These are phyloP conservation scores for Pneumocystis jirovecii DNA, from an alignment of 1,139 yeast species.

Conservation along the genomic window DNA sequence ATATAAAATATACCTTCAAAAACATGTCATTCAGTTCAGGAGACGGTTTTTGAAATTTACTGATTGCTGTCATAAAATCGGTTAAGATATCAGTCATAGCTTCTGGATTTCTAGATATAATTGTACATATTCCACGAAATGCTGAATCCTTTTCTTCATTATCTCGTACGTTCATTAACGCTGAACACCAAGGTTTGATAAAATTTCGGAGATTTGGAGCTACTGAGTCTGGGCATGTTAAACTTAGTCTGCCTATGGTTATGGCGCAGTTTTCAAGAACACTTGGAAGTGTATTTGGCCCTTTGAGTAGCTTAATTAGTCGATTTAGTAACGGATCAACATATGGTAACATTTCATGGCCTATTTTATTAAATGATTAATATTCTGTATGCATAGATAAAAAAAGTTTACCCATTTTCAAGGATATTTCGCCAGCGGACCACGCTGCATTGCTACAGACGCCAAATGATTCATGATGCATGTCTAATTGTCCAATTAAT, in stretches of 20 bases:
- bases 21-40: conserved; percentile 23
- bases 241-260: conserved; percentile 79
- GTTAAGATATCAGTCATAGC: conserved; percentile 42
- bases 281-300: conserved; percentile 31
- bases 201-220: conserved; percentile 45
- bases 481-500: conserved; percentile 47
- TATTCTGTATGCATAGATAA: not conserved
- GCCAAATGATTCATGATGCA: conserved; percentile 40
- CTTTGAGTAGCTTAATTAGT: conserved; percentile 51
- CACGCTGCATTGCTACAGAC: conserved; percentile 83
- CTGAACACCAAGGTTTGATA: conserved; percentile 50
- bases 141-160: conserved; percentile 72
- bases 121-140: conserved; percentile 58
- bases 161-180: conserved; percentile 49
- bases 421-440: conserved; percentile 77
- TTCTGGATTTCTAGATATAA: conserved; percentile 51
- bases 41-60: conserved; percentile 37
- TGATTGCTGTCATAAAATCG: conserved; percentile 48
- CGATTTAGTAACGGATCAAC: conserved; percentile 44
- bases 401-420: conserved; percentile 33
- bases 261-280: conserved; percentile 84
- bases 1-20: conserved; percentile 3
- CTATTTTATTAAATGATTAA: not conserved
- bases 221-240: conserved; percentile 43
- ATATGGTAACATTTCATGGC: conserved; percentile 39